Conservation (phyloP, 305 asterid species). For the Ruellia speciosa region DNA sequence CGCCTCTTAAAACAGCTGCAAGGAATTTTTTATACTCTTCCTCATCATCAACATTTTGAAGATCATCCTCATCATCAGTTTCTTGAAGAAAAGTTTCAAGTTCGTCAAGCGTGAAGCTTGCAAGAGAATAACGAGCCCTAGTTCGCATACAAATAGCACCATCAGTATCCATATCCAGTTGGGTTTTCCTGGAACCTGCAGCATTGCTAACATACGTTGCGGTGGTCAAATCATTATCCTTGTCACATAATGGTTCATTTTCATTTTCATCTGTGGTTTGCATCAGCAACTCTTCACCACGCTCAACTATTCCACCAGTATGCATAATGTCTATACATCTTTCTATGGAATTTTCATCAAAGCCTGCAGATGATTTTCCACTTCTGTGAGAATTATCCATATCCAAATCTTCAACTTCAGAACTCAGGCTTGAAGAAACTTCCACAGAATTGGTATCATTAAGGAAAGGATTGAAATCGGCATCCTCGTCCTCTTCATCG, state of each 20-base stretch:
- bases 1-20: conserved; percentile 79
- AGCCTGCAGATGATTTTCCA: conserved; percentile 26
- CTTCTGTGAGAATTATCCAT: conserved; percentile 53
- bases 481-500: too few species aligned
- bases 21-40: conserved; percentile 82
- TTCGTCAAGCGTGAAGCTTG: conserved; percentile 85
- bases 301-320: conserved; percentile 43
- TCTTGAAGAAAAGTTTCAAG: conserved; percentile 96
- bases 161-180: conserved; percentile 45
- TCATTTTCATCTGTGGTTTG: conserved; percentile 34
- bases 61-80: conserved; percentile 97
- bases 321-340: conserved; percentile 17
- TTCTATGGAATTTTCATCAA: conserved; percentile 24
- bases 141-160: conserved; percentile 93
- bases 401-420: conserved; percentile 79
- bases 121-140: conserved; percentile 97
- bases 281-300: conserved; percentile 49
- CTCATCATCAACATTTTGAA: conserved; percentile 86
- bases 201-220: conserved; percentile 25
- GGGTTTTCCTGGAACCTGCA: conserved; percentile 28
- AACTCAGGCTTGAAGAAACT: conserved; percentile 24
- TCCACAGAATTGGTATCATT: too few species aligned
- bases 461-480: too few species aligned
- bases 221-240: conserved; percentile 32
- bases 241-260: conserved; percentile 27